Base-by-base conservation (phyloP, 2,329 filamentous ascomycete genomes). In the Colletotrichum liaoningense region DNA sequence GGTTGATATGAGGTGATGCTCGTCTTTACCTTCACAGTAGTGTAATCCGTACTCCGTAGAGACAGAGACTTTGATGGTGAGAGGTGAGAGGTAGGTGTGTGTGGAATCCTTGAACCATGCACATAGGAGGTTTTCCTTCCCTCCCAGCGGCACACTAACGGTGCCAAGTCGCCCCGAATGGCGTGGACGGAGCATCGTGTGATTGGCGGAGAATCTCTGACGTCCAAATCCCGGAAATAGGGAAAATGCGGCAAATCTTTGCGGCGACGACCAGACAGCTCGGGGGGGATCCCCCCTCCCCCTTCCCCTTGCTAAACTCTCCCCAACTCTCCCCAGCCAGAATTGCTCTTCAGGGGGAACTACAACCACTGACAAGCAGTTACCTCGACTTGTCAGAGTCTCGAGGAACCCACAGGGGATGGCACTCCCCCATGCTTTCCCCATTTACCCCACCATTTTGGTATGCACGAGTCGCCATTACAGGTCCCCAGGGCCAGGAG, bases 171-270 rank as follows among this genome's bases (percentile, higher is more conserved):
- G 60, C 38, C 42, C 52, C 57, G 26, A 58, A 69, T 38, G 58
- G 58, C 28, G 54, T 58, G 69, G 52, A 33, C 24, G 11, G 46
- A 19, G 26, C 38, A 14, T 11, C 22, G 14, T 69, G 33, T 56
- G 52, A 75, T 75, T 75, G 73, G 73, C 73, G 73, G 73, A 74
- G 67, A 74, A 75, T 74, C 65, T 69, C 38, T 33, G 49, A 16
- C 58, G 16, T 35, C 35, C 38, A 33, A 75, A 75, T 74, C 63
- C 73, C 71, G 65, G 73, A 71, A 75, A 74, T 74, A 64, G 73
- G 71, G 66, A 74, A 63, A 71, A 75, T 54, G 67, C 72, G 69
- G 69, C 63, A 63, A 68, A 74, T 74, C 72, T 63, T 74, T 68
- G 63, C 54, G 68, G 72, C 63, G 57, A 67, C 67, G 52, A 67